Evolutionary conservation across 495 filamentous ascomycete species (phyloP).

Genomic region (Aspergillus avenaceus): DNA sequence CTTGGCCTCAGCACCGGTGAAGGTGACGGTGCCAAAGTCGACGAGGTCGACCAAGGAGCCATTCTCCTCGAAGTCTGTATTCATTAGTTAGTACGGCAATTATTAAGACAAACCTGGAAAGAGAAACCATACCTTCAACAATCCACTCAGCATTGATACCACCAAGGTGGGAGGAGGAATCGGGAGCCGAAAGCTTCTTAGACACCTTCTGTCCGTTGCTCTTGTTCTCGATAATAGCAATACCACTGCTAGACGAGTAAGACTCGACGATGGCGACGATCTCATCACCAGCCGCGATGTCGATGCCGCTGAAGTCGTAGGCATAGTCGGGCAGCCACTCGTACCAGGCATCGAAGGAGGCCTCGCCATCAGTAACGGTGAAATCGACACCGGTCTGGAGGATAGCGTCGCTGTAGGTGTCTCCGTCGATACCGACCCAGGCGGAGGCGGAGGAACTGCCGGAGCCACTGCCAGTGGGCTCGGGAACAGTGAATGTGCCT

Average conservation of each 20-base stretch:
- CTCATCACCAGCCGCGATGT: conserved; percentile 48
- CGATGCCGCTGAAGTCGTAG: conserved; percentile 46
- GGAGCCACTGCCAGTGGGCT: conserved; percentile 33
- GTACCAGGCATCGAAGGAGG: conserved; percentile 52
- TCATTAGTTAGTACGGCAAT: not conserved
- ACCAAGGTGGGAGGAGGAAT: conserved; percentile 15
- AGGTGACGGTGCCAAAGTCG: conserved; percentile 43
- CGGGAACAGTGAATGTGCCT: conserved; percentile 45
- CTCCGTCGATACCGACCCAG: conserved; percentile 57
- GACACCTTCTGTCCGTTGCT: conserved; percentile 46
- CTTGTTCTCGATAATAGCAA: conserved; percentile 46
- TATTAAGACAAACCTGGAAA: not conserved
- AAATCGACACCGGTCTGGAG: conserved; percentile 58
- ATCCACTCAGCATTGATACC: conserved; percentile 57
- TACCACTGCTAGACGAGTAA: conserved; percentile 38
- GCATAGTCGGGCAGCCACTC: conserved; percentile 57
- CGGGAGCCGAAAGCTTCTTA: conserved; percentile 46
- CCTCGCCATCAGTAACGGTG: conserved; percentile 26
- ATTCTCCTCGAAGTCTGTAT: conserved; percentile 36
- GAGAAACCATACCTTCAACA: conserved; percentile 38
- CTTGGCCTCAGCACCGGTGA: conserved; percentile 28
- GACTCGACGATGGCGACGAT: conserved; percentile 49
- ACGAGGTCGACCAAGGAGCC: conserved; percentile 40
- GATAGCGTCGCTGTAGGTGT: conserved; percentile 49
- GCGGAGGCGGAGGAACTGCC: conserved; percentile 44